phyloP scores from a whole-genome alignment of 176 grass and related monocot genomes.

The Avena insularis region DNA sequence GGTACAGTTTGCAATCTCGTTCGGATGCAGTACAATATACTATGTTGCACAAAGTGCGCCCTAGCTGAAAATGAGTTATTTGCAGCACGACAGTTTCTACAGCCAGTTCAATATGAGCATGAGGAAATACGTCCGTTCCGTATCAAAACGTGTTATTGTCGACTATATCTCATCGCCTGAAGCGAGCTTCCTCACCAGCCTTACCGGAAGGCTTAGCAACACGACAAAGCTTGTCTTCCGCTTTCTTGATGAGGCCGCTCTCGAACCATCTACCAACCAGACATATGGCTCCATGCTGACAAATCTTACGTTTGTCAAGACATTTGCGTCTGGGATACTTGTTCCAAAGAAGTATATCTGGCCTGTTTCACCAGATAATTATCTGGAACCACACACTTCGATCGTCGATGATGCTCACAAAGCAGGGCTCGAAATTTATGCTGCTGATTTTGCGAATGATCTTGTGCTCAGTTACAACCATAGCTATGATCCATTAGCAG shows the following conservation, averaged over 20 bases:
- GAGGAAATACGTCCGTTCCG: conserved; percentile 69
- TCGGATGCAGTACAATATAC: background rate
- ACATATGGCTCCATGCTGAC: conserved; percentile 77
- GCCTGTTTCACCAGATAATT: conserved; percentile 80
- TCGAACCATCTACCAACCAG: conserved; percentile 68
- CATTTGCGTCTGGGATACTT: conserved; percentile 90
- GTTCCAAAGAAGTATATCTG: conserved; percentile 88
- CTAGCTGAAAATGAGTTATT: conserved; percentile 1
- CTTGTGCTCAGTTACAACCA: conserved; percentile 74
- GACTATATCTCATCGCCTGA: conserved; percentile 93
- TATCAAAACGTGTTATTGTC: conserved; percentile 57
- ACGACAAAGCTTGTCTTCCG: conserved; percentile 83
- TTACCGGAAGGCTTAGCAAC: conserved; percentile 53
- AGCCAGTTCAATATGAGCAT: conserved; percentile 85
- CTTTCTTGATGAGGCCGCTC: conserved; percentile 58
- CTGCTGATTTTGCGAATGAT: conserved; percentile 83
- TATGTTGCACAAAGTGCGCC: background rate
- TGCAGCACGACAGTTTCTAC: conserved; percentile 93
- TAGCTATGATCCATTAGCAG: conserved; percentile 85
- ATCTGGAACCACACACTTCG: conserved; percentile 63
- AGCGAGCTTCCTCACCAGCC: conserved; percentile 63
- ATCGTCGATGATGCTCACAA: conserved; percentile 85
- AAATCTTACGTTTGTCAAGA: conserved; percentile 92
- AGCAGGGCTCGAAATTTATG: conserved; percentile 88
- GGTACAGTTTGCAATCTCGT: conserved; percentile 43